phyloP scores from a whole-genome alignment of 2,329 filamentous ascomycete species.

The Verticillium albo-atrum region DNA sequence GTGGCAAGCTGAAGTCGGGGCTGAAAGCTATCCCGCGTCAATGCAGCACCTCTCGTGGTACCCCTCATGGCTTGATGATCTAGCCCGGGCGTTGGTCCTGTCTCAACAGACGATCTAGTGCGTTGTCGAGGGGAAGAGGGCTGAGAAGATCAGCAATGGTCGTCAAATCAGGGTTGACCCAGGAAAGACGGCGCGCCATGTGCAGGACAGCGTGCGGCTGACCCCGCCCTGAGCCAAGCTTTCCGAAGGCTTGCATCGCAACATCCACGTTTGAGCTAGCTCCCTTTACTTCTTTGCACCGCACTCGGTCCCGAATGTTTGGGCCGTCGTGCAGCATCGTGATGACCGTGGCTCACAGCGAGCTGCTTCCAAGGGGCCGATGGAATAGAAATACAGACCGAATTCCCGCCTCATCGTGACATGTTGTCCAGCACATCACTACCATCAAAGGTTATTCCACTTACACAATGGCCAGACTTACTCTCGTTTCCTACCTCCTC shows the following conservation, averaged over 20 bases:
- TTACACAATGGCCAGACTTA: background rate
- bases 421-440: background rate
- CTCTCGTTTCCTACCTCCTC: background rate
- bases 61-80: background rate
- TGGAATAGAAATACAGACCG: background rate
- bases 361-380: background rate
- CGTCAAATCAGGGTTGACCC: background rate
- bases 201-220: background rate
- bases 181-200: background rate
- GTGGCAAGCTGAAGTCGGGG: background rate
- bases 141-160: background rate
- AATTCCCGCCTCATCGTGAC: background rate
- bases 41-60: background rate
- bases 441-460: no score
- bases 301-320: background rate
- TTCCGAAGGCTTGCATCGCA: background rate
- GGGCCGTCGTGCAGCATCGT: background rate
- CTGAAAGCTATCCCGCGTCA: background rate
- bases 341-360: no score
- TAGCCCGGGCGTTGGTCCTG: background rate
- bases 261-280: background rate
- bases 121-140: background rate
- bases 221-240: background rate
- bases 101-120: background rate
- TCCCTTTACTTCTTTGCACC: background rate